A percentile compares a stretch with the other conserved stretches of the same genome.
Conservation (phyloP, 2,329 filamentous ascomycete genomes). For the Fusarium sp. region DNA sequence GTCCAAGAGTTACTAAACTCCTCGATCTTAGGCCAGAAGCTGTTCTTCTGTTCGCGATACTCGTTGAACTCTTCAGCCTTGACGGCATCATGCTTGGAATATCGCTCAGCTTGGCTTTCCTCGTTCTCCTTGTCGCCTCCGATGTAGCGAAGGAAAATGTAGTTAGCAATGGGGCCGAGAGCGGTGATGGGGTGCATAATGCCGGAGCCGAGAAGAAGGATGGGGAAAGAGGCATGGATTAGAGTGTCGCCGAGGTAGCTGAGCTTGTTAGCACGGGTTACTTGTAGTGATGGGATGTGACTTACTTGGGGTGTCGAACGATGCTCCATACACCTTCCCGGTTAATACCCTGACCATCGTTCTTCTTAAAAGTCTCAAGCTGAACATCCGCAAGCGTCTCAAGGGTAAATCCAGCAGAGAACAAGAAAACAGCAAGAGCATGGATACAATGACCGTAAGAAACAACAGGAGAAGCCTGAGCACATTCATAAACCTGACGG, state of each 20-base stretch:
- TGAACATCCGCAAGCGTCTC: conserved; percentile 11
- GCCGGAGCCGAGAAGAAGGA: conserved; percentile 5
- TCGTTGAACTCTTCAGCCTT: not conserved
- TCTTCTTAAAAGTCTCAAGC: conserved; percentile 19
- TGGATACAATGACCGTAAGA: not conserved
- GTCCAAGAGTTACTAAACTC: conserved; percentile 11
- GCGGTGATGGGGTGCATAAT: conserved; percentile 7
- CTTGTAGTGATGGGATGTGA: accelerated
- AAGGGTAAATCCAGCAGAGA: conserved; percentile 2
- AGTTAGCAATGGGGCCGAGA: conserved; percentile 12
- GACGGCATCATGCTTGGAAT: conserved; percentile 1
- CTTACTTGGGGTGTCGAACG: conserved; percentile 28
- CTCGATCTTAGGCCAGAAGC: conserved; percentile 16
- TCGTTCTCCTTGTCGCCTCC: conserved; percentile 17
- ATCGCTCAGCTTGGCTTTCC: conserved; percentile 5
- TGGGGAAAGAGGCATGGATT: conserved; percentile 10
- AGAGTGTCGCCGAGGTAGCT: conserved; percentile 19
- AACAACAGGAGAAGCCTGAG: conserved; percentile 6
- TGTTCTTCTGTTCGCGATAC: conserved; percentile 18
- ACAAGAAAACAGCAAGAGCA: conserved; percentile 3
- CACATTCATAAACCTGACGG: not conserved
- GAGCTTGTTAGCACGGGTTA: accelerated
- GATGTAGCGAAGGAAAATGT: conserved; percentile 13
- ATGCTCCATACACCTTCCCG: conserved; percentile 20
- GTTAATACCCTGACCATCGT: not conserved